phyloP scores from a whole-genome alignment of 106 monocot genomes.

The Hemerocallis citrina region DNA sequence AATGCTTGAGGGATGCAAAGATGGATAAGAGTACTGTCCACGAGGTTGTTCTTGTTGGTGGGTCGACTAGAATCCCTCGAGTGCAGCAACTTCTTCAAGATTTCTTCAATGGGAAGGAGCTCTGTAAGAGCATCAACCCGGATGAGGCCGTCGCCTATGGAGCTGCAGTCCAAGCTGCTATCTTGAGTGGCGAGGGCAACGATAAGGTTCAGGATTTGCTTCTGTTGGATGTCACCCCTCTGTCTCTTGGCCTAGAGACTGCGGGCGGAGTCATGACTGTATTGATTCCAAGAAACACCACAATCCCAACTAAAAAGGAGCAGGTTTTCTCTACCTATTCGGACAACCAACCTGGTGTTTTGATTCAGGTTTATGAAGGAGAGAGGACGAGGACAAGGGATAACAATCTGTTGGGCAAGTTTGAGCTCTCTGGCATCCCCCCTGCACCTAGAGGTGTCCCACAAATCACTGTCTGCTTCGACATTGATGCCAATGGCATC shows the following conservation, averaged over 20 bases:
- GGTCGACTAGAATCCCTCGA: constrained; percentile 57
- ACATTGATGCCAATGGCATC: constrained; percentile 60
- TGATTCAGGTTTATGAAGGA: constrained; percentile 32
- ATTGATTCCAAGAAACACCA: constrained; percentile 21
- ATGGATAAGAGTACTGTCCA: constrained; percentile 62
- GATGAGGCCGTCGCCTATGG: constrained; percentile 44
- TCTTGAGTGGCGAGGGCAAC: constrained; percentile 35
- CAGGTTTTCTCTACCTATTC: constrained; percentile 28
- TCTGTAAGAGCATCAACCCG: constrained; percentile 66
- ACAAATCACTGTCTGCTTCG: constrained; percentile 53
- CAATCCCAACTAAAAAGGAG: constrained; percentile 25
- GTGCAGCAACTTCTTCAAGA: constrained; percentile 65
- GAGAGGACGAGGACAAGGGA: constrained; percentile 24
- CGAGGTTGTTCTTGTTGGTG: constrained; percentile 63
- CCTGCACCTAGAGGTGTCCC: constrained; percentile 46
- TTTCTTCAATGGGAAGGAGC: constrained; percentile 68
- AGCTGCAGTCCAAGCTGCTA: constrained; percentile 40
- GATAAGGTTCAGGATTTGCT: constrained; percentile 34
- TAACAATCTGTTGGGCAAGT: constrained; percentile 24
- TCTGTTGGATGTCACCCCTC: constrained; percentile 33
- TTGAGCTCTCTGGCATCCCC: constrained; percentile 20
- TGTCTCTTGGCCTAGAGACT: constrained; percentile 27
- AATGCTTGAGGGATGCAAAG: constrained; percentile 60
- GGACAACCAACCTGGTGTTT: constrained; percentile 23
- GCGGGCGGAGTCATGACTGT: constrained; percentile 31